Percentiles rank a stretch among this genome's conserved stretches.
Evolutionary conservation across 2,329 filamentous ascomycete species (phyloP).

Genomic region (Fusarium sp.): DNA sequence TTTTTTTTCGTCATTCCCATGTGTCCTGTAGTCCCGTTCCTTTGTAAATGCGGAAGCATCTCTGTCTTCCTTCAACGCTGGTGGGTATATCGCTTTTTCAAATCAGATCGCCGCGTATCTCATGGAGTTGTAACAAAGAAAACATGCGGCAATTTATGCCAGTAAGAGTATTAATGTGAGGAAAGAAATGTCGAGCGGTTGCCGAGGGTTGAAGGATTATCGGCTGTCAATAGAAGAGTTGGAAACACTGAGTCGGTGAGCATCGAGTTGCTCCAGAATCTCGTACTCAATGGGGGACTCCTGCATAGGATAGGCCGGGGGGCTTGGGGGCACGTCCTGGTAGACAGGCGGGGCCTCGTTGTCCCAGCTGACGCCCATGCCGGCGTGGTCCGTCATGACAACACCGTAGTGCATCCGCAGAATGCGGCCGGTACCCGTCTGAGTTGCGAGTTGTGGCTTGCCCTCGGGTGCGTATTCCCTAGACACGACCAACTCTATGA

Average conservation of each 20-base stretch:
- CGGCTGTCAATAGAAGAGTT: constrained; percentile 31
- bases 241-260: constrained; percentile 41
- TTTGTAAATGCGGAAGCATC: constrained; percentile 38
- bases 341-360: constrained; percentile 95
- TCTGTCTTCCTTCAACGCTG: constrained; percentile 42
- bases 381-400: constrained; percentile 82
- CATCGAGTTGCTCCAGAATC: constrained; percentile 49
- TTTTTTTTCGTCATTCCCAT: constrained; percentile 31
- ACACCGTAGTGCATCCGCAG: constrained; percentile 92
- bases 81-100: constrained; percentile 42
- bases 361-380: constrained; percentile 95
- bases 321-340: constrained; percentile 89
- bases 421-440: constrained; percentile 90
- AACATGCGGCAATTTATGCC: constrained; percentile 14
- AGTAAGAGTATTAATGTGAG: constrained; percentile 14
- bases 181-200: constrained; percentile 2
- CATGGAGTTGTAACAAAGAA: constrained; percentile 33
- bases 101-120: constrained; percentile 43
- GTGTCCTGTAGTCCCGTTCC: constrained; percentile 42
- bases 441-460: constrained; percentile 75
- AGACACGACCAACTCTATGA: constrained; percentile 93
- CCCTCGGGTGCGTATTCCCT: constrained; percentile 86
- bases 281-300: constrained; percentile 54
- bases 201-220: constrained; percentile 11
- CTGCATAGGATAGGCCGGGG: constrained; percentile 71